Conservation (phyloP, 2,329 filamentous ascomycete genomes). For the Orbilia javanica region DNA sequence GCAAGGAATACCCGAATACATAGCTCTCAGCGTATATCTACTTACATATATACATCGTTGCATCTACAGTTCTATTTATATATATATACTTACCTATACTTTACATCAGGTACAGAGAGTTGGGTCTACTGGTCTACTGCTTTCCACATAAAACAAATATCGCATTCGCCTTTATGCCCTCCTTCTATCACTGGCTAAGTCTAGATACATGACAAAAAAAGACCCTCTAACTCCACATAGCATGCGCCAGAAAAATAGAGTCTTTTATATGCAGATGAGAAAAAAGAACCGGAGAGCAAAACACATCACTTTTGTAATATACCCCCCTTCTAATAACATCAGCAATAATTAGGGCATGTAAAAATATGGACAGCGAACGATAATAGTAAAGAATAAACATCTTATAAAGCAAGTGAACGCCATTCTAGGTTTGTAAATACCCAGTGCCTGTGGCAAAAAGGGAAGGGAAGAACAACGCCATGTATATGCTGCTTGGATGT, state of each 20-base stretch:
- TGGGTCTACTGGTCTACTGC: not conserved
- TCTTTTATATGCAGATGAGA: not conserved
- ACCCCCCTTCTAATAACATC: constrained; percentile 3
- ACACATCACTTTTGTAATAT: constrained; percentile 5
- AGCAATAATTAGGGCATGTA: not conserved
- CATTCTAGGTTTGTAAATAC: not conserved
- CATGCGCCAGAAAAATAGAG: constrained; percentile 17
- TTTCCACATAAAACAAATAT: not conserved
- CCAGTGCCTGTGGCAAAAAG: not conserved
- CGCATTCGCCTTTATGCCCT: not conserved
- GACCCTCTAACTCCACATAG: constrained; percentile 2
- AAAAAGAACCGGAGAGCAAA: not conserved
- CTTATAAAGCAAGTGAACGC: not conserved
- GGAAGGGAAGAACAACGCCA: not conserved
- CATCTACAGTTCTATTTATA: not conserved
- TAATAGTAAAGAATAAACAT: not conserved
- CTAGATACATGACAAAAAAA: constrained; percentile 10
- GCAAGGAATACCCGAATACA: not conserved
- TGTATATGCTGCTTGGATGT: constrained; percentile 1
- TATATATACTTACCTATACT: not conserved
- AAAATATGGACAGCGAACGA: not conserved
- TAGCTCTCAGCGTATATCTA: not conserved
- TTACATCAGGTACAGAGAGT: too few species aligned
- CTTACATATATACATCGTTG: not conserved
- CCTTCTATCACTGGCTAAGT: constrained; percentile 1